A percentile compares a stretch with the other conserved stretches of the same genome.
phyloP scores from a whole-genome alignment of 148 eudicot genomes.

The Fagopyrum tataricum region DNA sequence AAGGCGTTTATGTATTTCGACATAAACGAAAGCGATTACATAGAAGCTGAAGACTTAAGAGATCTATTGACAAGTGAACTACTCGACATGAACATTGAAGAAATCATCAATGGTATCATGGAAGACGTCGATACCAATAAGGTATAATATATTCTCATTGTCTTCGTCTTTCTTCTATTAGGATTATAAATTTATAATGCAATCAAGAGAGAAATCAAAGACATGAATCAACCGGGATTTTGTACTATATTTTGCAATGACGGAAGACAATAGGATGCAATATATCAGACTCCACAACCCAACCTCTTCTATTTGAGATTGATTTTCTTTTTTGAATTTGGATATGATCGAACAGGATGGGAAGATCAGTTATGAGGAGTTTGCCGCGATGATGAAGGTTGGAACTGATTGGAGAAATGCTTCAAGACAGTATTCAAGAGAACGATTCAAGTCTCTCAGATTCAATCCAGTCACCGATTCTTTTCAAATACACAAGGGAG shows the following conservation, averaged over 20 bases:
- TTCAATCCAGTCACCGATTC: no score
- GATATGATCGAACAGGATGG: constrained; percentile 40
- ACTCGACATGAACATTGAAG: constrained; percentile 51
- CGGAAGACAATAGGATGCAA: no score
- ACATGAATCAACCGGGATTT: no score
- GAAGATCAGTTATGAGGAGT: constrained; percentile 65
- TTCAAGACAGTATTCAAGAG: constrained; percentile 72
- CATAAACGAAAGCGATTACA: constrained; percentile 49
- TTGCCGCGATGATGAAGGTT: constrained; percentile 72
- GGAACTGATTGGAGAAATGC: constrained; percentile 91
- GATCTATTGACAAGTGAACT: constrained; percentile 47
- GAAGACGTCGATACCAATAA: constrained; percentile 86
- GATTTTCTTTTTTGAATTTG: not conserved
- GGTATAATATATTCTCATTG: constrained; percentile 28
- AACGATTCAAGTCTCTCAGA: constrained; percentile 56
- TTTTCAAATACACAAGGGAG: no score
- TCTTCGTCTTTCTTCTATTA: no score
- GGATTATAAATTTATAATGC: no score
- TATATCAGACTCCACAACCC: no score
- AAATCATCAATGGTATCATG: constrained; percentile 64
- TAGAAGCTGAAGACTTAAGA: constrained; percentile 71
- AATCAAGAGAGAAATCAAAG: no score
- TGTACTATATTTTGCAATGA: no score
- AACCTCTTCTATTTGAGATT: no score
- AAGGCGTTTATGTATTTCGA: constrained; percentile 76